A percentile compares a stretch with the other conserved stretches of the same genome.
phyloP scores from a whole-genome alignment of 306 rosid genomes.

The Lupinus albus region DNA sequence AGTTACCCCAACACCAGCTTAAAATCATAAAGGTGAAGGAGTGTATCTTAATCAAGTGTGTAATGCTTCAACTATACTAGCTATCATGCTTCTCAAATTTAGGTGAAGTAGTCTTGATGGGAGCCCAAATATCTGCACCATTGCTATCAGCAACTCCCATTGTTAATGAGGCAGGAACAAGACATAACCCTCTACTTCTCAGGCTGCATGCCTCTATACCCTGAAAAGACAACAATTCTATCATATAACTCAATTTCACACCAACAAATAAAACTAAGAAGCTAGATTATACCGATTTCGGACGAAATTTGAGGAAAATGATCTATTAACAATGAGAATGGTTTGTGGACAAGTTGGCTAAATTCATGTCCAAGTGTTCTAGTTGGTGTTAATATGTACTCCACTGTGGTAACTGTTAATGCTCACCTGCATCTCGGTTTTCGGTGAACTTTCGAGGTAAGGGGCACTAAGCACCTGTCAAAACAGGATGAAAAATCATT shows the following conservation, averaged over 20 bases:
- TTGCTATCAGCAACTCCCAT: constrained; percentile 83
- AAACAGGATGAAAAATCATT: constrained; percentile 18
- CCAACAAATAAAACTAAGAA: not conserved
- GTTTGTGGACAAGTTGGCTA: too few relatives aligned
- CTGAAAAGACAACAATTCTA: constrained; percentile 45
- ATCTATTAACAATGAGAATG: not conserved
- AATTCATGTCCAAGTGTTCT: not conserved
- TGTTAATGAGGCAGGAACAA: constrained; percentile 75
- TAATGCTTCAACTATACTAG: constrained; percentile 38
- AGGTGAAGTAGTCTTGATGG: constrained; percentile 72
- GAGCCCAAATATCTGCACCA: constrained; percentile 99
- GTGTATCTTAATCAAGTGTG: constrained; percentile 39
- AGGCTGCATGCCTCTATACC: constrained; percentile 67
- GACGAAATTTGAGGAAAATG: not conserved
- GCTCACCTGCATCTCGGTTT: constrained; percentile 69
- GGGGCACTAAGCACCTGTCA: constrained; percentile 94
- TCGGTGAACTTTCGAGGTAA: constrained; percentile 66
- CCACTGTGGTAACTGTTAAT: constrained; percentile 7
- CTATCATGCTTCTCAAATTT: constrained; percentile 47
- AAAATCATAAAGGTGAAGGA: constrained; percentile 55
- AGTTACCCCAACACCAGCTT: constrained; percentile 51
- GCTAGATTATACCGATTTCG: not conserved
- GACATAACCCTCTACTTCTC: constrained; percentile 84
- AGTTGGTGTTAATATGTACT: constrained; percentile 6
- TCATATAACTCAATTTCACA: constrained; percentile 18